A percentile compares a stretch with the other conserved stretches of the same genome.
Evolutionary conservation across 306 rosid species (phyloP).

Genomic region (Parietaria judaica): DNA sequence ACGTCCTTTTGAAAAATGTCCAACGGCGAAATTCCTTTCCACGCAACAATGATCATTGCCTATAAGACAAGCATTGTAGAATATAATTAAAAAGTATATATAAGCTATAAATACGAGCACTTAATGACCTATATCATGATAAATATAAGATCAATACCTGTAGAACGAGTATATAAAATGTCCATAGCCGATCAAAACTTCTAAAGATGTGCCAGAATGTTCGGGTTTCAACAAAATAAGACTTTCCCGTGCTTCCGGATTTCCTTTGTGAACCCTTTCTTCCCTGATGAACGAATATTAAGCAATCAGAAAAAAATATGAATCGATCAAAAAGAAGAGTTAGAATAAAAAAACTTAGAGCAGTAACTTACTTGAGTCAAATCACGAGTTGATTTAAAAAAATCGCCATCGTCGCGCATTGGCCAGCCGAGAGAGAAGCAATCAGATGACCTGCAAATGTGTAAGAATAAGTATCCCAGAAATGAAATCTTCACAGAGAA

Average conservation of each 20-base stretch:
- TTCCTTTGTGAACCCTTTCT: constrained; percentile 49
- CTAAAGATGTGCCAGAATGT: constrained; percentile 90
- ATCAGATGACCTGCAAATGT: constrained; percentile 57
- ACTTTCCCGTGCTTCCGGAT: constrained; percentile 66
- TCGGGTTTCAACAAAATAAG: constrained; percentile 75
- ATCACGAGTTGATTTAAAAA: constrained; percentile 77
- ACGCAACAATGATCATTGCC: constrained; percentile 72
- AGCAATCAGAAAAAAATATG: constrained; percentile 12
- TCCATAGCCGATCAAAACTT: constrained; percentile 93
- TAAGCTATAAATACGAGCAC: constrained; percentile 18
- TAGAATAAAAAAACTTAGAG: constrained; percentile 8
- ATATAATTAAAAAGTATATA: constrained; percentile 6
- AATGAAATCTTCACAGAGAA: constrained; percentile 17
- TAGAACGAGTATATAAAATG: constrained; percentile 70
- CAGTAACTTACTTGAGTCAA: constrained; percentile 37
- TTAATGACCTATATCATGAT: constrained; percentile 1
- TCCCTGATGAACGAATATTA: constrained; percentile 45
- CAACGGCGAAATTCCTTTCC: constrained; percentile 40
- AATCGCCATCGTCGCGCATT: constrained; percentile 95
- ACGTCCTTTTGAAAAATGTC: constrained; percentile 57
- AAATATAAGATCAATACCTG: constrained; percentile 45
- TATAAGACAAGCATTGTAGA: constrained; percentile 18
- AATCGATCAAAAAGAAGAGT: constrained; percentile 6
- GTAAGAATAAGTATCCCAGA: constrained; percentile 7
- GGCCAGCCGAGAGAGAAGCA: constrained; percentile 99